Conservation (phyloP, 192 early-diverging fungal genomes). For the Rhizoclosmatium globosum region DNA sequence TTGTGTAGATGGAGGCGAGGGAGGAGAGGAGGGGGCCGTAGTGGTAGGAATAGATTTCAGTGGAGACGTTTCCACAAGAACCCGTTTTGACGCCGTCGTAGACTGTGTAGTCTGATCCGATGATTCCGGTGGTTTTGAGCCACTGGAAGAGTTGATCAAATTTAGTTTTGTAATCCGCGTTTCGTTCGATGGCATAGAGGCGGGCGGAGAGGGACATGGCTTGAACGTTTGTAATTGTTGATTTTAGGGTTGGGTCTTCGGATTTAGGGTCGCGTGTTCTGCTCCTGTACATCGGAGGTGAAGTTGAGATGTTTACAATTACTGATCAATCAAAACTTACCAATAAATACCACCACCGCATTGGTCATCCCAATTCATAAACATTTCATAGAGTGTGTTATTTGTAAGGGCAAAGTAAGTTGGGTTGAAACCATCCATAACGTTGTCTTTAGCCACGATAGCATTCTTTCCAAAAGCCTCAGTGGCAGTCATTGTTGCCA, state of each 20-base stretch:
- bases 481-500: conserved; percentile 41
- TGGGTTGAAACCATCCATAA: conserved; percentile 37
- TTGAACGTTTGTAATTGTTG: conserved; percentile 56
- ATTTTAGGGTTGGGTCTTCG: conserved; percentile 46
- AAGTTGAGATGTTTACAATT: conserved; percentile 38
- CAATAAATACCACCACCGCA: conserved; percentile 6
- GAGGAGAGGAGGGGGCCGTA: conserved; percentile 19
- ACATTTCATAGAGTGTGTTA: conserved; percentile 48
- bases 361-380: conserved; percentile 43
- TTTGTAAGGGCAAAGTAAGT: conserved; percentile 19
- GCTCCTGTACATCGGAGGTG: neutral
- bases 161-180: conserved; percentile 40
- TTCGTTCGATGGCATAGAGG: conserved; percentile 37
- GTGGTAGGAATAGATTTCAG: conserved; percentile 37
- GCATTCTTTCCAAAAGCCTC: conserved; percentile 58
- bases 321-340: conserved; percentile 40
- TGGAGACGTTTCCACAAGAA: neutral
- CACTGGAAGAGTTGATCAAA: conserved; percentile 45
- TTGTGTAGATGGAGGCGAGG: conserved; percentile 24
- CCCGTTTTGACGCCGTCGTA: conserved; percentile 21
- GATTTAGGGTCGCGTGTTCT: neutral
- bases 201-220: conserved; percentile 45
- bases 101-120: neutral
- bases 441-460: conserved; percentile 31
- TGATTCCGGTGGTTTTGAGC: conserved; percentile 37